Base-by-base conservation (phyloP, 192 early-diverging fungal species). In the Gonapodya prolifera region DNA sequence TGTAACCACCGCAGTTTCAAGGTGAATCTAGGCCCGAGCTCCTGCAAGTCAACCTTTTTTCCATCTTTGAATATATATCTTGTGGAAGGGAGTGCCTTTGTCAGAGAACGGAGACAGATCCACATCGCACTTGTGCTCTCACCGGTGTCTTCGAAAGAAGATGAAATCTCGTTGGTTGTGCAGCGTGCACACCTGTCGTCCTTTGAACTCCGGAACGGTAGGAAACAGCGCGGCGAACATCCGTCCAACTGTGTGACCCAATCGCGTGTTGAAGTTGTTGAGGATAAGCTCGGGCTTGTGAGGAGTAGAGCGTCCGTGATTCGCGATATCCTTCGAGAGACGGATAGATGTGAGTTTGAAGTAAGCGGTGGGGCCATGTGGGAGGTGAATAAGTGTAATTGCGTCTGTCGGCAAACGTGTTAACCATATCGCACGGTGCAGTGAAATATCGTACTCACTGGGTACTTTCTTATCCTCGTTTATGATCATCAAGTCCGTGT, bases 121-220 rank as follows among this genome's bases (percentile, higher is more conserved):
- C 33, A 78, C 1, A 33, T 34, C 78, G 74, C 81, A n/a, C n/a
- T n/a, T n/a, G n/a, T n/a, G n/a, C n/a, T n/a, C n/a, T n/a, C n/a
- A 90, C 86, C 95, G 89, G 82, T 99, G 98, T 35, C 96, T 89
- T 79, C 98, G 86, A 80, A 99, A 97, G 82, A 99, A 99, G 78
- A 99, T 98, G 80, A 97, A 99, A 82, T 99, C 98, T 69, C 98
- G 94, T 85, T 99, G 98, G 83, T 99, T 99, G 81, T 99, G 98
- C 81, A 99, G 93, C 1, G 98, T 99, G 2, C 89, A 92, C 32
- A 91, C 96, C 81, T 98, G 96, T 70, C 98, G 84, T 2, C 95
- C 96, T 79, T 94, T 86, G 81, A 99, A 99, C 83, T 99, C 93
- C 8, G 96, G 96, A 1, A 96, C 91, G 76, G 95, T 95, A n/a